phyloP scores from a whole-genome alignment of 139 green algal species.

The Coelastrella sp. region DNA sequence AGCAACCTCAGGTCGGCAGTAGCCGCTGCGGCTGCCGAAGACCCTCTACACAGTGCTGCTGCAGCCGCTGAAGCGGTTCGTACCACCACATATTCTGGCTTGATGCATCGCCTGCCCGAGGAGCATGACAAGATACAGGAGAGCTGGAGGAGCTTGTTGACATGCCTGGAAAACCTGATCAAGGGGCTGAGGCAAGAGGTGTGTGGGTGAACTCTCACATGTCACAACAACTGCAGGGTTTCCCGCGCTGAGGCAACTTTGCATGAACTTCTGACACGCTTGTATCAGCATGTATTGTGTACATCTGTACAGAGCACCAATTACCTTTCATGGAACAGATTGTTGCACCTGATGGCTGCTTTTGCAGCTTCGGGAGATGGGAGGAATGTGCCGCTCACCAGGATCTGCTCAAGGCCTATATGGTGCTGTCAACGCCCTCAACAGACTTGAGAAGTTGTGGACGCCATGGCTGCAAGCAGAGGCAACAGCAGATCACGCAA shows the following conservation, averaged over 20 bases:
- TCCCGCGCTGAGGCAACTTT: too few relatives aligned
- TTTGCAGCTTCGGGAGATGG: neutral
- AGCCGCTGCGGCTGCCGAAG: neutral
- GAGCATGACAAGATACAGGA: neutral
- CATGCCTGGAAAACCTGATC: neutral
- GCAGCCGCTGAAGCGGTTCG: neutral
- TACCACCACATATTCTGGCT: slow-evolving; percentile 24
- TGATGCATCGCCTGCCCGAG: slow-evolving; percentile 31
- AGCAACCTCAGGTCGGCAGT: neutral
- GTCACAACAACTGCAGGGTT: neutral
- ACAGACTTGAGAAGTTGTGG: neutral
- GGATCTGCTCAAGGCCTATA: neutral
- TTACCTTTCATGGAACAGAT: too few relatives aligned
- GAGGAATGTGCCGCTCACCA: neutral
- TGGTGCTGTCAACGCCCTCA: neutral
- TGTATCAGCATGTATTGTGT: too few relatives aligned
- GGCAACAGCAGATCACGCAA: neutral
- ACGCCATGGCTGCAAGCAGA: neutral
- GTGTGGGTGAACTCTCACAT: too few relatives aligned
- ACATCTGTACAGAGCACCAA: too few relatives aligned
- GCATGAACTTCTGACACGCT: too few relatives aligned
- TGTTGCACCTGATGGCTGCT: neutral
- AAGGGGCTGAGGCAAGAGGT: neutral
- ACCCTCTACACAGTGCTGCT: neutral
- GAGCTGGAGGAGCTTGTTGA: too few relatives aligned